These are phyloP conservation scores for Harrya chromipes DNA, from an alignment of 768 basidiomycete species.

Conservation along the genomic window DNA sequence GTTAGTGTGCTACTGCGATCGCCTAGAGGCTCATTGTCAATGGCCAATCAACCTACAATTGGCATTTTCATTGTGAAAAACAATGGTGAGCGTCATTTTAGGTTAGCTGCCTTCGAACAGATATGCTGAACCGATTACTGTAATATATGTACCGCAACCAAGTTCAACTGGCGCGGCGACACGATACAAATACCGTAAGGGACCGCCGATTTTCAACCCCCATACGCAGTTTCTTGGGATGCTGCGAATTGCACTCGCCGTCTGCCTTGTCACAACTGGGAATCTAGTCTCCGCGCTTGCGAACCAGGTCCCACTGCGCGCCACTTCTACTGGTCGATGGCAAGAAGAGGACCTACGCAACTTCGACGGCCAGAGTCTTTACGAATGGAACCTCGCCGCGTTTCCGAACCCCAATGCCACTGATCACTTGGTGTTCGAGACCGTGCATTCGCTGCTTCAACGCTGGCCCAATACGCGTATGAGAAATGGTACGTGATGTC, in stretches of 20 bases:
- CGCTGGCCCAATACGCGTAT: constrained; percentile 38
- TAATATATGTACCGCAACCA: no score
- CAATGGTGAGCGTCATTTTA: no score
- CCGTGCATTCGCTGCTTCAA: constrained; percentile 34
- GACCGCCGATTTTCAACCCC: no score
- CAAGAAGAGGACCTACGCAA: no score
- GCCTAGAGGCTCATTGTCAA: no score
- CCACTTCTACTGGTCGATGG: neutral
- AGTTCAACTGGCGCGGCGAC: no score
- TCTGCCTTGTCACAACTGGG: neutral
- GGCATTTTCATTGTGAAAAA: no score
- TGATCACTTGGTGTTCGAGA: constrained; percentile 35
- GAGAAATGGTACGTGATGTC: constrained; percentile 26
- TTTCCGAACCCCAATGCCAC: constrained; percentile 25
- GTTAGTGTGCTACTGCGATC: no score
- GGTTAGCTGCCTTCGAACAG: no score
- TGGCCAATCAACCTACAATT: no score
- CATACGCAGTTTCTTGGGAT: neutral
- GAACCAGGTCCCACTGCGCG: neutral
- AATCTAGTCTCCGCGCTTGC: neutral
- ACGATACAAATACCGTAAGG: no score
- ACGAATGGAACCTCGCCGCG: constrained; percentile 21
- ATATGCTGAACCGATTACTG: no score
- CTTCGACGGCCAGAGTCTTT: neutral
- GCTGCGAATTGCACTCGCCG: neutral